Evolutionary conservation across 176 grass and related monocot species (phyloP), one percentile per base, ranked within the genome.

Genomic region (Hordeum marinum): DNA sequence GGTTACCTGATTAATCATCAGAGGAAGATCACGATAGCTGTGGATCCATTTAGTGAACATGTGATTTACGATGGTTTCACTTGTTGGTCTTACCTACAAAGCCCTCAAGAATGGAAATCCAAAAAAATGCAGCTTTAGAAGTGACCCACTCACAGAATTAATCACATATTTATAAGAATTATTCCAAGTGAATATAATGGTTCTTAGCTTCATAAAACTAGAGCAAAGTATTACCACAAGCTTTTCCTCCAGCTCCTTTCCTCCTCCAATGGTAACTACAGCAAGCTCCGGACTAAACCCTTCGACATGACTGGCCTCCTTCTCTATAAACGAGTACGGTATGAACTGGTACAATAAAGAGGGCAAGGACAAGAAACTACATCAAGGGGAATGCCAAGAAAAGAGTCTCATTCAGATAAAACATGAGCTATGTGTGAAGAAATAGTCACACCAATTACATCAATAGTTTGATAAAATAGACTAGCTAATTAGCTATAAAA

Each of bases 11-110:
- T 98, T 98, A 90, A 98, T 79, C 93, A 98, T 95, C 75, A 98
- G 93, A 87, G 96, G 96, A 83, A 98, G 93, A 90, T 98, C 96
- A 25, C 93, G 96, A 25, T 95, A 94, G 75, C 96, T 98, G 8
- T 98, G 91, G 62, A 98, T 95, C 96, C 96, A 98, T 87, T 98
- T 94, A 27, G 96, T 98, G 89, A 98, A 98, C 96, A 98, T 98
- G 79, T 98, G 96, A 80, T 98, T 98, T 79, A 98, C 96, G 36
- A 98, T 98, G 83, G 96, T 98, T 90, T 98, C 96, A 83, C 95
- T 98, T 90, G 95, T 98, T 72, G 95, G 95, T 91, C 95, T 95
- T 88, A 98, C 95, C 95, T 98, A 88, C 83, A 82, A 92, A 85
- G 74, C 87, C 91, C 93, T 95, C 96, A 86, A 94, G 85, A 85